These are phyloP conservation scores for Rutstroemia sydowiana DNA, from an alignment of 2,329 filamentous ascomycete genomes.

Conservation along the genomic window DNA sequence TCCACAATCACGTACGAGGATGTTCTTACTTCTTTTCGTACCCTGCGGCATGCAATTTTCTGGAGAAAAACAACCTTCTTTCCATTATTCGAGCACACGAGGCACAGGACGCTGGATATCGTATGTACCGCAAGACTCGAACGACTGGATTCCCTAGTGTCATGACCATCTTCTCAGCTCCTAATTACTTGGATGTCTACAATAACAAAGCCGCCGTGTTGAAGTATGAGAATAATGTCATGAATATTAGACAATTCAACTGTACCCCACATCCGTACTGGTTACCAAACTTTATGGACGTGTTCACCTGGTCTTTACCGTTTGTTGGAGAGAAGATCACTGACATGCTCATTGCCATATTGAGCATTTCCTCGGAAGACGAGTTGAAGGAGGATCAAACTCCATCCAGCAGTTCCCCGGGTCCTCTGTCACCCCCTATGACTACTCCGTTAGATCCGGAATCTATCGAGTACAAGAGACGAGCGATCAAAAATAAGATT, in stretches of 20 bases:
- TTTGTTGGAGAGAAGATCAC: slow-evolving; percentile 99
- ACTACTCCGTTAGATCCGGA: slow-evolving; percentile 59
- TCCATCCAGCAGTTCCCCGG: slow-evolving; percentile 52
- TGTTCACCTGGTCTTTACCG: slow-evolving; percentile 98
- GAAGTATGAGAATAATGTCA: slow-evolving; percentile 99
- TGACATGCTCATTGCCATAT: slow-evolving; percentile 97
- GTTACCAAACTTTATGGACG: slow-evolving; percentile 99
- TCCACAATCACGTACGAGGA: slow-evolving; percentile 96
- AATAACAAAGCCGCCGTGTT: slow-evolving; percentile 99
- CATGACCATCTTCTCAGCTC: slow-evolving; percentile 99
- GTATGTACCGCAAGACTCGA: slow-evolving; percentile 98
- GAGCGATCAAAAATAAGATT: slow-evolving; percentile 99
- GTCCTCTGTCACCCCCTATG: slow-evolving; percentile 67
- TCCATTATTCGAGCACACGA: slow-evolving; percentile 97
- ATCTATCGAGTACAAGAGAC: slow-evolving; percentile 86
- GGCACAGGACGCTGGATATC: slow-evolving; percentile 94
- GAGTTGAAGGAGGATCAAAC: slow-evolving; percentile 87
- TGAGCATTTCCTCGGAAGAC: slow-evolving; percentile 98
- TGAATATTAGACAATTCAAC: slow-evolving; percentile 99
- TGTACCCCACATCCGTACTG: slow-evolving; percentile 99
- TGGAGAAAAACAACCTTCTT: slow-evolving; percentile 97
- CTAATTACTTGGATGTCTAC: slow-evolving; percentile 98
- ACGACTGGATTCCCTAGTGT: slow-evolving; percentile 98
- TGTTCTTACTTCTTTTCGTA: slow-evolving; percentile 99
- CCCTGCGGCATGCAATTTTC: slow-evolving; percentile 89